Base-by-base conservation (phyloP, 2,329 filamentous ascomycete species). In the Trichoderma oligosporum region DNA sequence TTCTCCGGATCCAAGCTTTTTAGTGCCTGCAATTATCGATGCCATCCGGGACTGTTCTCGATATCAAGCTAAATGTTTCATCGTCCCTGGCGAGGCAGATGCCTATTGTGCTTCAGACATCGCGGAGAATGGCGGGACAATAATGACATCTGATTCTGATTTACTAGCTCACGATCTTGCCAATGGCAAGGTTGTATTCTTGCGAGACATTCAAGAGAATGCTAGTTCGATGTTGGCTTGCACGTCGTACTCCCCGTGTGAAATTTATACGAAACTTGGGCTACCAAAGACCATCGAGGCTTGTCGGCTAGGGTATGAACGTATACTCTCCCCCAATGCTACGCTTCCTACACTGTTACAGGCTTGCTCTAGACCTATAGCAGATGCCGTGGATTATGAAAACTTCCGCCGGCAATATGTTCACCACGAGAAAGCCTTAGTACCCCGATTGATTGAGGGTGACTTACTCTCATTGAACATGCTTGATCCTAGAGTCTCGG, bases 111-210 rank as follows among this genome's bases (percentile, higher is more conserved):
- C 90, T 3, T 73, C 78, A 12, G 78, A 84, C 53, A 78, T 89
- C 6, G 77, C 76, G n/a, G 61, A 74, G 2, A 67, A 76, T 27
- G 76, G 79, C 2, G 83, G 82, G 0, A 74, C 77, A 1, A 79
- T 91, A 12, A 72, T 97, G 6, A 95, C 91, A 0, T 86, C 84
- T n/a, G 93, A 97, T 66, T 95, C 91, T 0, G 93, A 97, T 67
- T 78, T 97, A 7, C 75, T 96, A 0, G 78, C 93, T 0, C 86
- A 92, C 67, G 80, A 90, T 58, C 77, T 93, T 7, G 86, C 85
- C 0, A 61, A 78, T 1, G 87, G 87, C 0, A 76, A 78, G 1
- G 83, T 96, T 0, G 75, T 85, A 0, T 86, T 93, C 57, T 80
- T 96, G 27, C 77, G 80, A 56, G 86, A 90, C 46, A 70, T 93